Conservation (phyloP, 306 rosid species). For the peach (Prunus persica) region DNA sequence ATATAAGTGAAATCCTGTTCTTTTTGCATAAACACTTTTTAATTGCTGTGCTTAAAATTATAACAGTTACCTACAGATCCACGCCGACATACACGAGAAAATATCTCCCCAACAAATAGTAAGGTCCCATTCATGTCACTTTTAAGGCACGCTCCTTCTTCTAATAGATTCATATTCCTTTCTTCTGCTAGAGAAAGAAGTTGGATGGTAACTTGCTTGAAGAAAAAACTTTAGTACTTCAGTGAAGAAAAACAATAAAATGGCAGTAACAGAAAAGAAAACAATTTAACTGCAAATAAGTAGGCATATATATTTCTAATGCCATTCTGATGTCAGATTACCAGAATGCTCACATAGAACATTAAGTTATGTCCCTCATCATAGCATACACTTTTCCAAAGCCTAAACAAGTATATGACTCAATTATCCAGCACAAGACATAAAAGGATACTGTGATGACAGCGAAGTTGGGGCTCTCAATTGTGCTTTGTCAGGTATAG, state of each 20-base stretch:
- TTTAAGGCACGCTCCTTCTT: constrained; percentile 19
- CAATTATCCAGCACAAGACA: constrained; percentile 18
- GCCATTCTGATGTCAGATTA: constrained; percentile 16
- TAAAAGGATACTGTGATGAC: constrained; percentile 82
- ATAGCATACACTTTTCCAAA: constrained; percentile 11
- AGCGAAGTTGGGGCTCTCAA: constrained; percentile 52
- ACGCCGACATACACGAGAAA: constrained; percentile 88
- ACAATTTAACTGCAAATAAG: not conserved
- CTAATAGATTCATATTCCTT: constrained; percentile 27
- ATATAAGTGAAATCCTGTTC: not conserved
- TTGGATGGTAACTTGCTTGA: constrained; percentile 71
- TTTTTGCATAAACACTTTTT: not conserved
- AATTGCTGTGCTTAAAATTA: constrained; percentile 21
- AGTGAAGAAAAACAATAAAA: constrained; percentile 48
- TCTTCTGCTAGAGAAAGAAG: constrained; percentile 70
- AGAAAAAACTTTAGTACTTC: constrained; percentile 58
- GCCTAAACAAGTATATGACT: constrained; percentile 10
- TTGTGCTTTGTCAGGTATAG: constrained; percentile 92
- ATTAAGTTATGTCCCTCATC: constrained; percentile 4
- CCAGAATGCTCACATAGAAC: constrained; percentile 9
- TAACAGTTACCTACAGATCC: constrained; percentile 81
- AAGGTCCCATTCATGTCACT: constrained; percentile 43
- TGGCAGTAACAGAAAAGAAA: not conserved
- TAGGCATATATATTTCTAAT: constrained; percentile 13
- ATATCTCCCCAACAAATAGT: constrained; percentile 73